Evolutionary conservation across 306 rosid genomes (phyloP), one percentile per base, ranked within the genome.

Genomic region (Betula pendula): DNA sequence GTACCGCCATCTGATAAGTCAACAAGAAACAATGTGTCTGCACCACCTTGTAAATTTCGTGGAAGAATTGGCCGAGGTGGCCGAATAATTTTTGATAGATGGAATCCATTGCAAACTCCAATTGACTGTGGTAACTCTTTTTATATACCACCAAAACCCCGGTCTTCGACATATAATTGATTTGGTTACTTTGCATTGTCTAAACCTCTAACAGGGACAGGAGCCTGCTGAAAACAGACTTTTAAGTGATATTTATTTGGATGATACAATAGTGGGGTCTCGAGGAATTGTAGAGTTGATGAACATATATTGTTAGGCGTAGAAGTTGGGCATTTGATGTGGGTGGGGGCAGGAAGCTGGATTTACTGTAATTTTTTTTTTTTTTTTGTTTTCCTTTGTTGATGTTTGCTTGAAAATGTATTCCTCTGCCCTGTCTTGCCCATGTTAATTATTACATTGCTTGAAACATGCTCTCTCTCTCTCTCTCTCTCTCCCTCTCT

Each of bases 31-130:
- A 91, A 91, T 53, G 85, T 80, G 48, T 76, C 97, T 50, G n/a
- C 88, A 77, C 69, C 89, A 16, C 72, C 96, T 5, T 83, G 67
- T 81, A 95, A 79, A 81, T 84, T 81, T 55, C 92, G 88, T 0
- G 99, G 99, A 52, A 86, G 99, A 85, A 86, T 95, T 19, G 99
- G 99, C 73, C 89, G 97, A 43, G 99, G 99, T 16, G 99, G 99
- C 78, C 90, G 97, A 22, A 85, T 95, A 81, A 84, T 95, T 86
- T 95, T 92, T 73, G 99, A 95, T 72, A 77, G 97, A 74, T 95
- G 92, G 96, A 95, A 95, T 83, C 92, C 96, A 1, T 86, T 89
- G 97, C 99, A 89, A 59, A 87, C 94, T 20, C 91, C 92, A 45
- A 87, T 95, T 52, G 97, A 95, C 82, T 90, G 83, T 65, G 88